Evolutionary conservation across 2,329 filamentous ascomycete genomes (phyloP), one percentile per base, ranked within the genome.

Genomic region (Colletotrichum endophyticum): DNA sequence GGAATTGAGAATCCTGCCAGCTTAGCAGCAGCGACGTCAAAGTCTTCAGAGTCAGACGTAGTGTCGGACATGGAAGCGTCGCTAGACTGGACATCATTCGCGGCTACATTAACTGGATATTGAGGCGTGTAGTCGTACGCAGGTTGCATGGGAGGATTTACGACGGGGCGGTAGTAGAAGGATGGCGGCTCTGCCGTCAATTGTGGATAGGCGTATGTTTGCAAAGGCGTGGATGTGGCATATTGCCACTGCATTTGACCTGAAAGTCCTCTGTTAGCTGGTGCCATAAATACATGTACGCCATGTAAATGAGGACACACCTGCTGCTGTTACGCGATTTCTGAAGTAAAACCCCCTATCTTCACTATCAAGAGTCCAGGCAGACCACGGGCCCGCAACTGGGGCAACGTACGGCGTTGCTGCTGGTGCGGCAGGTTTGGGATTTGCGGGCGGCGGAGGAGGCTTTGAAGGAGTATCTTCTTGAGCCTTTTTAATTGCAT

Each of bases 341-440:
- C 69, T 66, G 32, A 62, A 75, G n/a, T 73, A 73, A 12, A 67
- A 75, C 5, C 36, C 62, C 15, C 63, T 36, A 1, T 56, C 53
- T 27, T 72, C 67, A 19, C 19, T 16, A 8, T 75, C 72, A 4
- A 34, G 61, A 6, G 49, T 27, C 72, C 72, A 75, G 11, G 11
- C 12, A 8, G 72, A 75, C 72, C 72, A 75, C 2, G 44, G 44
- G 0, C 66, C 66, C 39, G n/a, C 30, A 6, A 9, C 28, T 16
- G 28, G 66, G 8, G 25, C 44, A 27, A 25, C 0, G 11, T 56
- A 66, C n/a, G n/a, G 12, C 1, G 16, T 27, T 19, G n/a, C 19
- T 27, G 25, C 22, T 8, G 25, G 11, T 15, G n/a, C 11, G 13
- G 5, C 39, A 16, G 34, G 30, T 15, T 8, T 27, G 6, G 27